These are phyloP conservation scores for Leptographium radiaticola DNA, from an alignment of 2,329 filamentous ascomycete species.

Conservation along the genomic window DNA sequence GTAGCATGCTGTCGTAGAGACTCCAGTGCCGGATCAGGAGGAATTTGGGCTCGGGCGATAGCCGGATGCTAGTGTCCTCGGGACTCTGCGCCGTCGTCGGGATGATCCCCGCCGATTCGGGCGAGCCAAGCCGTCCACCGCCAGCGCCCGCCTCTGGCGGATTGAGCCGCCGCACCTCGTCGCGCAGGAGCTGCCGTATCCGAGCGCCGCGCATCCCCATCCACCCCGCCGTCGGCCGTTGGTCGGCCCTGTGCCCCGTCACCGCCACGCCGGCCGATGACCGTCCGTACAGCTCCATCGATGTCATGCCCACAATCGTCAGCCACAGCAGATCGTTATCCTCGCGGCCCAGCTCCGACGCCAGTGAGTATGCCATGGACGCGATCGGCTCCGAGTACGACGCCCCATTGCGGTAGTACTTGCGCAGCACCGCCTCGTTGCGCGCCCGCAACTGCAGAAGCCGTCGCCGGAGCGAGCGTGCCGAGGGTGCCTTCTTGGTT, in stretches of 20 bases:
- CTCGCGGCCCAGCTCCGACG: slow-evolving; percentile 87
- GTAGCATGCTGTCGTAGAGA: slow-evolving; percentile 95
- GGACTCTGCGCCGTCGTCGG: slow-evolving; percentile 79
- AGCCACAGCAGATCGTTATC: slow-evolving; percentile 96
- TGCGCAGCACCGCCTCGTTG: slow-evolving; percentile 61
- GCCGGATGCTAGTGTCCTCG: slow-evolving; percentile 79
- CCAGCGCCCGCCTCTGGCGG: slow-evolving; percentile 46
- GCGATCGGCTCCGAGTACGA: slow-evolving; percentile 93
- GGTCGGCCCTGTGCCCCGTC: slow-evolving; percentile 40
- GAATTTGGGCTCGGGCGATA: slow-evolving; percentile 89
- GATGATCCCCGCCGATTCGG: slow-evolving; percentile 68
- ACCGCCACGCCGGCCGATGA: slow-evolving; percentile 68
- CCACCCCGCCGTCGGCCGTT: slow-evolving; percentile 54
- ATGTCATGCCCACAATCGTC: slow-evolving; percentile 88
- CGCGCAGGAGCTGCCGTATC: slow-evolving; percentile 73
- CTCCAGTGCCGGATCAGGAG: slow-evolving; percentile 93
- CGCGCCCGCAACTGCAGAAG: slow-evolving; percentile 64
- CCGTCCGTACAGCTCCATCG: slow-evolving; percentile 79
- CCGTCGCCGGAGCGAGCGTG: slow-evolving; percentile 56
- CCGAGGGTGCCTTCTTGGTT: slow-evolving; percentile 39
- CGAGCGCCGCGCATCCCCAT: slow-evolving; percentile 69
- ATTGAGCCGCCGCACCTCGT: slow-evolving; percentile 89
- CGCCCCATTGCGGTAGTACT: slow-evolving; percentile 76
- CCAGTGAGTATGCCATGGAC: slow-evolving; percentile 86
- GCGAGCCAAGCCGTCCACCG: slow-evolving; percentile 35